These are phyloP conservation scores for Luvunga scandens DNA, from an alignment of 345 rosid species.

Conservation along the genomic window DNA sequence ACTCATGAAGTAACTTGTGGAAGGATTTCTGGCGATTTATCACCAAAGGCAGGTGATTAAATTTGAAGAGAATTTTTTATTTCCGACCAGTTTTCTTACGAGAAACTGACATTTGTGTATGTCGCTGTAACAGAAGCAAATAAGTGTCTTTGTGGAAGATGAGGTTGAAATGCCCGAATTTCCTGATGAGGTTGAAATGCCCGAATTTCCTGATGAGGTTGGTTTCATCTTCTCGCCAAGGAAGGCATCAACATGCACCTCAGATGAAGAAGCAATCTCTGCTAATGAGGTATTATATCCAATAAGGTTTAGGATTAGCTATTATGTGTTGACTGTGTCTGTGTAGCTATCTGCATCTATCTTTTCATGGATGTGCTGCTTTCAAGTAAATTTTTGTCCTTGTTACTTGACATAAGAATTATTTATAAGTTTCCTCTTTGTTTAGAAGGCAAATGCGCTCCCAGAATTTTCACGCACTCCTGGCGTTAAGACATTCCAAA, in stretches of 20 bases:
- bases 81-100: background rate
- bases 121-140: constrained; percentile 26
- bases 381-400: background rate
- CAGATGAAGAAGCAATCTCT: constrained; percentile 35
- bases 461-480: background rate
- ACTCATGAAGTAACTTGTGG: constrained; percentile 17
- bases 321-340: background rate
- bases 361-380: background rate
- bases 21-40: constrained; percentile 13
- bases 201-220: constrained; percentile 50
- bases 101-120: background rate
- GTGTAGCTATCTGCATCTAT: background rate
- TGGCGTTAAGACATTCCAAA: constrained; percentile 3
- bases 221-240: constrained; percentile 20
- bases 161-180: constrained; percentile 62
- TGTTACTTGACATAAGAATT: background rate
- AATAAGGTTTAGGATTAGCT: background rate
- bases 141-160: constrained; percentile 34
- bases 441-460: constrained; percentile 18
- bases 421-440: background rate
- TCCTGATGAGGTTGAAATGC: constrained; percentile 42
- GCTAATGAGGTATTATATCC: constrained; percentile 40
- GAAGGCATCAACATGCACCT: constrained; percentile 20
- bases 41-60: constrained; percentile 31
- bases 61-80: background rate